Evolutionary conservation across 352 stramenopile species (phyloP), one percentile per base, ranked within the genome.

Genomic region (Pythium aristosporum): DNA sequence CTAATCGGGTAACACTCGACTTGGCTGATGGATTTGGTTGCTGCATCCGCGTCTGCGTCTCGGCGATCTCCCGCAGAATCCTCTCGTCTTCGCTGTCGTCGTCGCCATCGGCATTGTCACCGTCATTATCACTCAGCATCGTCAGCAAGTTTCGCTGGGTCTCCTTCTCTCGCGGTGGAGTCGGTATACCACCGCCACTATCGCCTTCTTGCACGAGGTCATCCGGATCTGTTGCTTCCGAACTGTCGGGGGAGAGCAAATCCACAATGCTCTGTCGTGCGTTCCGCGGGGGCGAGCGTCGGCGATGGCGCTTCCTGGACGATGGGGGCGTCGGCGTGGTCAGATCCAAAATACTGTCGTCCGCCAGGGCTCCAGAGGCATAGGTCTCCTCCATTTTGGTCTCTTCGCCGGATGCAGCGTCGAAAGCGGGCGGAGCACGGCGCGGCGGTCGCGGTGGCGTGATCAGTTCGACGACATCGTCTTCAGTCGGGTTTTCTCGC

Each of bases 261-360:
- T 87, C 72, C 6, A 89, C 80, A 42, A 86, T 49, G 25, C 65
- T 79, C 50, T 61, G 8, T 57, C 61, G 58, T 21, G 34, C 32
- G 15, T 49, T 42, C 12, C 57, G 42, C n/a, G 13, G 42, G 4
- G 36, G n/a, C 20, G 36, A 36, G 28, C 44, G 30, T 10, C 23
- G 16, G 6, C 30, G 28, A 9, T 9, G 8, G 25, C 25, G 32
- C 43, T 25, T 30, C 39, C 28, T 13, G 1, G 48, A 48, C 16
- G 41, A 71, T 41, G 66, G 60, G 5, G 59, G 66, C 42, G 66
- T 67, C 3, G 66, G 66, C 48, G 66, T 72, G 44, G 59, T 72
- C 30, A 72, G 58, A 59, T 72, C 65, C 41, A 72, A 20, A 32
- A 60, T 52, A 18, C 52, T 53, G n/a, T 41, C 44, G 16, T 46